Evolutionary conservation across 208 protist genomes (phyloP), one percentile per base, ranked within the genome.

Genomic region (Trypanosomatidae sp.): DNA sequence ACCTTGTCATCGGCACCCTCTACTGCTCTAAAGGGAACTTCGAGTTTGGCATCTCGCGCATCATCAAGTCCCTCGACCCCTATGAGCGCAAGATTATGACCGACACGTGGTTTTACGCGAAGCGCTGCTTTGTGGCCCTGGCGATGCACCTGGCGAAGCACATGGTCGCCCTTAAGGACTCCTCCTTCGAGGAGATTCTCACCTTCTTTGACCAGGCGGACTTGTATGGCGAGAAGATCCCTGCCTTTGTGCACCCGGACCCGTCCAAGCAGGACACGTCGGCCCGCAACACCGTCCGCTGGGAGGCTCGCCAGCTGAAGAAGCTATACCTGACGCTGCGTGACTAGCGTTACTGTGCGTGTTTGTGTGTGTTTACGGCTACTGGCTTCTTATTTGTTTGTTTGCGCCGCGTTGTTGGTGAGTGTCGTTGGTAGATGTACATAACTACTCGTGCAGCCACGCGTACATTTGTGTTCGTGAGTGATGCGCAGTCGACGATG

Each of bases 1-100:
- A 99, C 81, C 86, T 99, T 4, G 98, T 99, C 17, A 99, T 99
- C 78, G 98, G 98, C 47, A 99, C 98, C 17, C 88, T 99, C n/a
- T 99, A 99, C 87, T 99, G 98, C 86, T 95, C 97, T 22, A 99
- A 99, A 84, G 96, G 95, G 47, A 98, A 99, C 79, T 98, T 98
- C 82, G 98, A 99, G 83, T 99, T 99, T 79, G 98, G 98, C 73
- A 99, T 99, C 72, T 96, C 89, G 10, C 92, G 98, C 69, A 94
- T 99, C 60, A 98, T 99, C 73, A 99, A 99, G 81, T 97, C 94
- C 17, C 89, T 99, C 36, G 97, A 99, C 75, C 97, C 97, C 13
- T 99, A 98, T 79, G 88, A 97, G 59, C 93, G 96, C 64, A 99
- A 99, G 83, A 95, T 98, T 62, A 98, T 98, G 95, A 98, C 94